phyloP scores from a whole-genome alignment of 2,329 filamentous ascomycete genomes.

The Thielaviopsis ethacetica region DNA sequence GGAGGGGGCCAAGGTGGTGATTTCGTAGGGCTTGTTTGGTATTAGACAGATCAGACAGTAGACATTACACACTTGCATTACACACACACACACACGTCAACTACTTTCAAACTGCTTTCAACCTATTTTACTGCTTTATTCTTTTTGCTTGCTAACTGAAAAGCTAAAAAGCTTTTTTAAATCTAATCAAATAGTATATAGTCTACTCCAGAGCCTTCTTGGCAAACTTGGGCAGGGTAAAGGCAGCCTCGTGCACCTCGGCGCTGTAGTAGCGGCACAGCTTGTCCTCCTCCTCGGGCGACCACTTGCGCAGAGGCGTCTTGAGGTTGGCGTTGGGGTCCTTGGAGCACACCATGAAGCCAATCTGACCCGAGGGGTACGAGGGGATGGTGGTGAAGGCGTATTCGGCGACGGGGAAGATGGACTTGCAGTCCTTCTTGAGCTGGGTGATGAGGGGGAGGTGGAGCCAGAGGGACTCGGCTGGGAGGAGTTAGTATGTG shows the following conservation, averaged over 20 bases:
- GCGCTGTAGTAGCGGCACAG: slow-evolving; percentile 95
- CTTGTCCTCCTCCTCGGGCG: slow-evolving; percentile 75
- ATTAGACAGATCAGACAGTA: too few relatives aligned
- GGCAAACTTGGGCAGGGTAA: slow-evolving; percentile 86
- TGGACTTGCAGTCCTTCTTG: slow-evolving; percentile 90
- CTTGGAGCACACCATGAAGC: slow-evolving; percentile 99
- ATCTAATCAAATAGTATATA: not conserved
- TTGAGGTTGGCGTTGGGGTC: slow-evolving; percentile 69
- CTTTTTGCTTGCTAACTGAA: not conserved
- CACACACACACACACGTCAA: too few relatives aligned
- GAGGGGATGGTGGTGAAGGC: slow-evolving; percentile 98
- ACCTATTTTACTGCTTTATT: not conserved
- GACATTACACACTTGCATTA: too few relatives aligned
- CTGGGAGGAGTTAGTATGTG: too few relatives aligned
- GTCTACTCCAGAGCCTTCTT: slow-evolving; percentile 51
- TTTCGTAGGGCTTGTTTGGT: not conserved
- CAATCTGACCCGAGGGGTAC: slow-evolving; percentile 97
- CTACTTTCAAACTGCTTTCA: too few relatives aligned
- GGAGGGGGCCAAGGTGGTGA: slow-evolving; percentile 7
- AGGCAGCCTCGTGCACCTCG: slow-evolving; percentile 89
- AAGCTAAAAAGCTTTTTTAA: too few relatives aligned
- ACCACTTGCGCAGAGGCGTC: slow-evolving; percentile 69
- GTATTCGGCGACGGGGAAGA: slow-evolving; percentile 97
- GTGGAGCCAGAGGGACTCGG: slow-evolving; percentile 99
- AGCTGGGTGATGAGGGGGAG: slow-evolving; percentile 83